phyloP scores from a whole-genome alignment of 306 rosid genomes.

The Coriaria nepalensis region DNA sequence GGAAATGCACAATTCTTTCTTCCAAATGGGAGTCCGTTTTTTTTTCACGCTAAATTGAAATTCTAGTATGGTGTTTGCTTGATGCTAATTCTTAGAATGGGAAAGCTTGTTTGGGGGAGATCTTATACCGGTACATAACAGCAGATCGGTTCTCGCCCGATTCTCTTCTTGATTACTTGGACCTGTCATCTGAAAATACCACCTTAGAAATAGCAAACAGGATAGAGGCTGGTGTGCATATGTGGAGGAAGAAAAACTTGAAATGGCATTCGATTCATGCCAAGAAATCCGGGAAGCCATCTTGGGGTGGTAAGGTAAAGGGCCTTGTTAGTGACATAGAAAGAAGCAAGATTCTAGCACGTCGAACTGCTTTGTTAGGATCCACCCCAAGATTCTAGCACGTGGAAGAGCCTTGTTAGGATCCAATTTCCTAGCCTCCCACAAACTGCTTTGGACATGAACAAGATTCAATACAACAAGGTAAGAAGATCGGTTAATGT shows the following conservation, averaged over 20 bases:
- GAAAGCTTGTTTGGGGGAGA: slow-evolving; percentile 25
- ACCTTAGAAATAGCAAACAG: slow-evolving; percentile 34
- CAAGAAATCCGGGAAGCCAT: slow-evolving; percentile 20
- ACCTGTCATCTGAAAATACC: slow-evolving; percentile 31
- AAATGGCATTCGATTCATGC: slow-evolving; percentile 7
- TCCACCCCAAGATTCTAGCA: slow-evolving; percentile 29
- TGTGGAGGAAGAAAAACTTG: slow-evolving; percentile 29
- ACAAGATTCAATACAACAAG: slow-evolving; percentile 36
- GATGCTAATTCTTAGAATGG: slow-evolving; percentile 22
- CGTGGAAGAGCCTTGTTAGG: too few species aligned
- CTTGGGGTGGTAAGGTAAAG: slow-evolving; percentile 36
- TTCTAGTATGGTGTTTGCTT: neutral
- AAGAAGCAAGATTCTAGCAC: slow-evolving; percentile 23
- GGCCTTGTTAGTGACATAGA: slow-evolving; percentile 17
- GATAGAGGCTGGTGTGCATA: slow-evolving; percentile 33
- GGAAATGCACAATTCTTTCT: slow-evolving; percentile 11
- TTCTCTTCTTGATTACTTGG: slow-evolving; percentile 32
- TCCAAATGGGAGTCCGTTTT: neutral
- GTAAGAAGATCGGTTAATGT: slow-evolving; percentile 6
- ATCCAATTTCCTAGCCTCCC: slow-evolving; percentile 33
- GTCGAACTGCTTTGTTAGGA: too few species aligned
- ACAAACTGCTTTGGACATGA: slow-evolving; percentile 36
- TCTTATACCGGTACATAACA: slow-evolving; percentile 15
- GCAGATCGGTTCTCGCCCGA: slow-evolving; percentile 34
- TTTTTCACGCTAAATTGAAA: neutral